phyloP scores from a whole-genome alignment of 768 basidiomycete genomes.

The Calocybe cyanea region DNA sequence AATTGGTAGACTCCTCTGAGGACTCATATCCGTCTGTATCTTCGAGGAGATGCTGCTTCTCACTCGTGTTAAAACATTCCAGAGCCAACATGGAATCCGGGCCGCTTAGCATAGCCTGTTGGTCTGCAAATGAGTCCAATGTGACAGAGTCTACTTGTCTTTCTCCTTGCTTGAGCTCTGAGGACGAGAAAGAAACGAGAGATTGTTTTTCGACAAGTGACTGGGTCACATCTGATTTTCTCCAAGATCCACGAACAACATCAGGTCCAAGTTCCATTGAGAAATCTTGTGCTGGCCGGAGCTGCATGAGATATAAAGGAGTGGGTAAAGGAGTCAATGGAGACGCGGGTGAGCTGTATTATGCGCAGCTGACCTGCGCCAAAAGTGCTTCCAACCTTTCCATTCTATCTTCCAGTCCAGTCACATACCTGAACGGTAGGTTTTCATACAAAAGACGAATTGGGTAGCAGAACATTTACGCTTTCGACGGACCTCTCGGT shows the following conservation, averaged over 20 bases:
- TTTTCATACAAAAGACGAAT: not conserved
- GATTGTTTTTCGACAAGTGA: not conserved
- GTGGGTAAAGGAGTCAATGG: not conserved
- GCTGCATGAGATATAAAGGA: slow-evolving; percentile 32
- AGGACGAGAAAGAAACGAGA: not conserved
- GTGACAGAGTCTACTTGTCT: not conserved
- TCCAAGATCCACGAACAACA: slow-evolving; percentile 66
- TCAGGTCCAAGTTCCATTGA: slow-evolving; percentile 59
- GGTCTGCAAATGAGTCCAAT: slow-evolving; percentile 16
- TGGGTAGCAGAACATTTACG: slow-evolving; percentile 35
- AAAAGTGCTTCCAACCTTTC: slow-evolving; percentile 54
- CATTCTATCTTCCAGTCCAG: slow-evolving; percentile 53
- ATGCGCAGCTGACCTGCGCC: slow-evolving; percentile 38
- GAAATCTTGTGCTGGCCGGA: slow-evolving; percentile 61
- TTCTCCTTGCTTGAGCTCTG: not conserved
- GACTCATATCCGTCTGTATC: slow-evolving; percentile 16
- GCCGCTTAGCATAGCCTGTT: slow-evolving; percentile 11
- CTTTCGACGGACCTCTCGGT: slow-evolving; percentile 65
- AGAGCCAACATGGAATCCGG: slow-evolving; percentile 7
- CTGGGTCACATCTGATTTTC: slow-evolving; percentile 15
- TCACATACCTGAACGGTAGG: slow-evolving; percentile 43
- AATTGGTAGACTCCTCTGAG: slow-evolving; percentile 22
- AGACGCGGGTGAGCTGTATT: not conserved
- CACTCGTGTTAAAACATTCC: not conserved
- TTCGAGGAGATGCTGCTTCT: not conserved